These are phyloP conservation scores for Monosporozyma siamensis DNA, from an alignment of 805 yeast species.

Conservation along the genomic window DNA sequence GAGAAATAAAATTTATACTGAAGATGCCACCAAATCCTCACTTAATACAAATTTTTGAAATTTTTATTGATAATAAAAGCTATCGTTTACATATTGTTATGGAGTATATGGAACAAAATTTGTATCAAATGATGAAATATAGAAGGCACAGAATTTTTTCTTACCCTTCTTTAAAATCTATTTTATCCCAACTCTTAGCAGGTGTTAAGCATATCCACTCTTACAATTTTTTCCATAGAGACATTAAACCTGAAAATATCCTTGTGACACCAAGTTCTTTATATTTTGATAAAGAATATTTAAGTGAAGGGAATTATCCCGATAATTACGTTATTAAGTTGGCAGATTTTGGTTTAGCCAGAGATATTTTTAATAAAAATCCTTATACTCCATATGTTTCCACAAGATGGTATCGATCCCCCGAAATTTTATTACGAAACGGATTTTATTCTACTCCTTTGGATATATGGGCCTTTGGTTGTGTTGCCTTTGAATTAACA, in stretches of 20 bases:
- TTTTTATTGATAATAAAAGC: constrained; percentile 58
- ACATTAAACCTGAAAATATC: constrained; percentile 89
- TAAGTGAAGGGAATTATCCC: constrained; percentile 16
- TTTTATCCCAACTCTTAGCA: constrained; percentile 58
- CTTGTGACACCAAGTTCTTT: constrained; percentile 51
- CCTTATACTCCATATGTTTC: constrained; percentile 71
- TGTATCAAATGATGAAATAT: constrained; percentile 65
- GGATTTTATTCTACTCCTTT: constrained; percentile 56
- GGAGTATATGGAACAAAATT: constrained; percentile 80
- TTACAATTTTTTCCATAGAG: constrained; percentile 60
- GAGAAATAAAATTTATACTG: constrained; percentile 59
- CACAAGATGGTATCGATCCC: constrained; percentile 81
- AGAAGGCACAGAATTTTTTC: constrained; percentile 48
- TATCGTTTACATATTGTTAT: constrained; percentile 68
- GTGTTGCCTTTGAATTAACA: constrained; percentile 65
- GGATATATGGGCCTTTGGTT: constrained; percentile 83
- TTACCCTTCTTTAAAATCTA: constrained; percentile 49
- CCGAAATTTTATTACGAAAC: constrained; percentile 64
- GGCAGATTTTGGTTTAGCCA: constrained; percentile 75
- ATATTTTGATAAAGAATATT: constrained; percentile 37
- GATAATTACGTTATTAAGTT: constrained; percentile 54
- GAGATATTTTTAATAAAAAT: constrained; percentile 43
- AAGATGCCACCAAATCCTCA: constrained; percentile 62
- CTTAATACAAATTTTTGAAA: constrained; percentile 66
- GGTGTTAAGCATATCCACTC: constrained; percentile 81